Base-by-base conservation (phyloP, 768 basidiomycete species). In the Tricholomella constricta region DNA sequence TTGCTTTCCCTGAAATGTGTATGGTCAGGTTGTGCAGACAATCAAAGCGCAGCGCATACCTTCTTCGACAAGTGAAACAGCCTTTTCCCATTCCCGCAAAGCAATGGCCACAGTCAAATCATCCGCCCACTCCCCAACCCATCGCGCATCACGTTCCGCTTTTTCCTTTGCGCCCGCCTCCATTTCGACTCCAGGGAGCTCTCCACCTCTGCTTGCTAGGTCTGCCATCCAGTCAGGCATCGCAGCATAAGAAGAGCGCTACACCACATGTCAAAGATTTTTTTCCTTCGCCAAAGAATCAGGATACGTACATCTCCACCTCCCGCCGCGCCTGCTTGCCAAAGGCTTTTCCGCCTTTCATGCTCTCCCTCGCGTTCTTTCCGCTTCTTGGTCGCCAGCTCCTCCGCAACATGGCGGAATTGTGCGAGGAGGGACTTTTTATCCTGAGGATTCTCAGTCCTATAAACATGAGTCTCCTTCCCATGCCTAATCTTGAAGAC, bases 301-400 rank as follows among this genome's bases (percentile, higher is more conserved):
- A 20, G 29, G 44, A 19, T 22, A 64, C 69, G 44, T 58, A 70
- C 69, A 58, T 70, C 65, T 54, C 79, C 81, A 40, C 76, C 80
- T 31, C 71, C 72, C 27, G 71, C 14, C 12, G 36, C n/a, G 4
- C 36, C 36, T 22, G 20, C 71, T 51, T 79, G 72, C 82, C 85
- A 90, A 67, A 88, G 68, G 59, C 81, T 89, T 69, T 92, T 91
- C 37, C 94, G 78, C 51, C 93, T 77, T 65, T 94, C 92, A 61
- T 97, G 88, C 71, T 95, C 91, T 45, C 91, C 91, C 72, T 98
- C 89, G 51, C 94, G 88, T 63, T 98, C 94, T 69, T 94, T 96
- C 49, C 95, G 84, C 62, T 84, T 89, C 70, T 93, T 91, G 37
- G 88, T 83, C 7, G 88, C 80, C 3, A 97, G 76, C 62, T 98